Evolutionary conservation across 2,329 filamentous ascomycete species (phyloP).

Genomic region (Microdochium paspali): DNA sequence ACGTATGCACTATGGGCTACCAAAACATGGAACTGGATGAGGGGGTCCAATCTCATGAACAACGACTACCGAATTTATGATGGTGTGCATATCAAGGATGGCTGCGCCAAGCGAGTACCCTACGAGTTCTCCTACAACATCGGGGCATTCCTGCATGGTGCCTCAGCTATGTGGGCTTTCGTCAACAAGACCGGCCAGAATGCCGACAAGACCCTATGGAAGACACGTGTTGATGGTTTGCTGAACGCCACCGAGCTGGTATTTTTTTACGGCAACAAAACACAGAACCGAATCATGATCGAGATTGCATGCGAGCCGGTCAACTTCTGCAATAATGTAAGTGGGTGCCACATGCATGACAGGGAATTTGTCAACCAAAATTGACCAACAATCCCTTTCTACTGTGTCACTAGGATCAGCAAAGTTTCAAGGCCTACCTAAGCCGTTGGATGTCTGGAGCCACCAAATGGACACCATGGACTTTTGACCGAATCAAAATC

Average conservation of each 20-base stretch:
- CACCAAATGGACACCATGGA: constrained; percentile 55
- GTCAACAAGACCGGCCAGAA: constrained; percentile 22
- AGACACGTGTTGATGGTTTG: constrained; percentile 45
- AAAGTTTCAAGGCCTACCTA: constrained; percentile 56
- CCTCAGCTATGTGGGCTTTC: constrained; percentile 62
- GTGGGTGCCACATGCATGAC: too few relatives aligned
- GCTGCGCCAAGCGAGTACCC: constrained; percentile 48
- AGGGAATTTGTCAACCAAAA: too few relatives aligned
- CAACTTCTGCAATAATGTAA: constrained; percentile 45
- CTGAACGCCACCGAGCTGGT: constrained; percentile 44
- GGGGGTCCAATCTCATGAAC: constrained; percentile 46
- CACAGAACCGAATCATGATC: constrained; percentile 42
- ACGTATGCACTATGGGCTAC: constrained; percentile 74
- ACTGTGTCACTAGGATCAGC: constrained; percentile 31
- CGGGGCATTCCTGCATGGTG: constrained; percentile 56
- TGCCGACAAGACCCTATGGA: constrained; percentile 39
- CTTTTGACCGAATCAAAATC: constrained; percentile 40
- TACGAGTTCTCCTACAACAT: constrained; percentile 65
- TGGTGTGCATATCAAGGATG: constrained; percentile 44
- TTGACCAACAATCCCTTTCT: too few relatives aligned
- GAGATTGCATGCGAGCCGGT: constrained; percentile 58
- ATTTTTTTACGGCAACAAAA: constrained; percentile 39
- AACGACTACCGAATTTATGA: constrained; percentile 52
- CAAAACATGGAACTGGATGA: constrained; percentile 63
- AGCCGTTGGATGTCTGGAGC: constrained; percentile 52